These are phyloP conservation scores for Euphorbia corollata DNA, from an alignment of 441 rosid species.

Conservation along the genomic window DNA sequence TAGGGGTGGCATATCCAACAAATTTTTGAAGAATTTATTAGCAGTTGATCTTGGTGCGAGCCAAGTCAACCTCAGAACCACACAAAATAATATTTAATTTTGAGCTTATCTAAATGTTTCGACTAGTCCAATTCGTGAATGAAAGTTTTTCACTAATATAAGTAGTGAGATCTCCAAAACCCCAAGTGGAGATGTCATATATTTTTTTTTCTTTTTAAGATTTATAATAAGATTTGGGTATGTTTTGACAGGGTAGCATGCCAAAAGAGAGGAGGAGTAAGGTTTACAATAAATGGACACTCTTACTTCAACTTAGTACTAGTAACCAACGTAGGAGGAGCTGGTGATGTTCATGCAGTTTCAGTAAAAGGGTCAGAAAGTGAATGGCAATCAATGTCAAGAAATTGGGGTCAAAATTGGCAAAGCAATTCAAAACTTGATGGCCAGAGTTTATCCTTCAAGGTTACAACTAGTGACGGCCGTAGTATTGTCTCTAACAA, in stretches of 20 bases:
- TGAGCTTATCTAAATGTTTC: too few relatives aligned
- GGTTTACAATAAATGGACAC: conserved; percentile 44
- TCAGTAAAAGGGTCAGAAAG: conserved; percentile 35
- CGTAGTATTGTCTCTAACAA: conserved; percentile 26
- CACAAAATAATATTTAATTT: too few relatives aligned
- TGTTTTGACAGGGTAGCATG: conserved; percentile 33
- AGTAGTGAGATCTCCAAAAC: too few relatives aligned
- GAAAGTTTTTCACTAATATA: too few relatives aligned
- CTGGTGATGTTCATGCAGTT: conserved; percentile 39
- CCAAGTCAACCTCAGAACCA: too few relatives aligned
- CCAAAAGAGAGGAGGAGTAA: conserved; percentile 34
- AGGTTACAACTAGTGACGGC: conserved; percentile 42
- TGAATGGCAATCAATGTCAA: conserved; percentile 39
- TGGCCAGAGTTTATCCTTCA: conserved; percentile 44
- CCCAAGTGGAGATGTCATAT: too few relatives aligned
- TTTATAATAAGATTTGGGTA: too few relatives aligned
- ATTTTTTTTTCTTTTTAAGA: too few relatives aligned
- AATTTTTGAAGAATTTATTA: too few relatives aligned
- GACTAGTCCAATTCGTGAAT: too few relatives aligned
- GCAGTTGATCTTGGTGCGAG: too few relatives aligned
- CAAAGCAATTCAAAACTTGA: conserved; percentile 41
- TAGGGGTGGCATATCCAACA: too few relatives aligned
- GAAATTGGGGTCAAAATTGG: conserved; percentile 62
- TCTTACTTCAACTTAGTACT: conserved; percentile 46
- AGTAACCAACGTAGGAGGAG: conserved; percentile 45